Evolutionary conservation across 2,329 filamentous ascomycete genomes (phyloP).

Genomic region (Zymoseptoria passerinii): DNA sequence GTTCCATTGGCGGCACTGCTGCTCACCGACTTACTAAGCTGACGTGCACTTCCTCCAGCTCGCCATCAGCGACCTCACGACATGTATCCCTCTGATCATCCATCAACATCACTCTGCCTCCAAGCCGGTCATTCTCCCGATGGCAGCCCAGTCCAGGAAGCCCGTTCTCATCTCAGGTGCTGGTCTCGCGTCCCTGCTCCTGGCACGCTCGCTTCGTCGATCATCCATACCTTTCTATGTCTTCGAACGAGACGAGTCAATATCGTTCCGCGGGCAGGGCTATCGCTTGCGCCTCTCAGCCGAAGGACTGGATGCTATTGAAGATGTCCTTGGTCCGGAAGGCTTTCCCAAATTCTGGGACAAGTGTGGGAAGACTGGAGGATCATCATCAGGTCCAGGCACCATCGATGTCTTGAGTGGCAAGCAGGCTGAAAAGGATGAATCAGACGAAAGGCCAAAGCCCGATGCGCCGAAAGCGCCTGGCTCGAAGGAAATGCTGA

Average conservation of each 20-base stretch:
- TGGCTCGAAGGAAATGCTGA: slow-evolving; percentile 27
- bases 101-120: background rate
- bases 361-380: slow-evolving; percentile 52
- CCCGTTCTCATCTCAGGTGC: slow-evolving; percentile 37
- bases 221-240: slow-evolving; percentile 33
- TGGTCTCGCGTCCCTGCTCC: slow-evolving; percentile 33
- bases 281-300: slow-evolving; percentile 52
- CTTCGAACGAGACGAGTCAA: slow-evolving; percentile 39
- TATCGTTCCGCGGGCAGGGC: slow-evolving; percentile 53
- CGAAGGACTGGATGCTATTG: slow-evolving; percentile 53
- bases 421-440: slow-evolving; percentile 23
- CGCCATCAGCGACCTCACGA: too few species aligned
- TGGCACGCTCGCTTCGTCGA: slow-evolving; percentile 31
- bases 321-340: slow-evolving; percentile 37
- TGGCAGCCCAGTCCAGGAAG: slow-evolving; percentile 21
- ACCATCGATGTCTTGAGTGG: slow-evolving; percentile 48
- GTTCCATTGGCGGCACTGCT: too few species aligned
- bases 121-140: background rate
- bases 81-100: background rate
- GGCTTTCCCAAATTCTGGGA: slow-evolving; percentile 51
- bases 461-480: slow-evolving; percentile 21
- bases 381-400: slow-evolving; percentile 39
- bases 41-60: too few species aligned
- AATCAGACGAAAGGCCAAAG: background rate
- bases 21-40: too few species aligned